Base-by-base conservation (phyloP, 768 basidiomycete genomes). In the Tulasnella sp. region DNA sequence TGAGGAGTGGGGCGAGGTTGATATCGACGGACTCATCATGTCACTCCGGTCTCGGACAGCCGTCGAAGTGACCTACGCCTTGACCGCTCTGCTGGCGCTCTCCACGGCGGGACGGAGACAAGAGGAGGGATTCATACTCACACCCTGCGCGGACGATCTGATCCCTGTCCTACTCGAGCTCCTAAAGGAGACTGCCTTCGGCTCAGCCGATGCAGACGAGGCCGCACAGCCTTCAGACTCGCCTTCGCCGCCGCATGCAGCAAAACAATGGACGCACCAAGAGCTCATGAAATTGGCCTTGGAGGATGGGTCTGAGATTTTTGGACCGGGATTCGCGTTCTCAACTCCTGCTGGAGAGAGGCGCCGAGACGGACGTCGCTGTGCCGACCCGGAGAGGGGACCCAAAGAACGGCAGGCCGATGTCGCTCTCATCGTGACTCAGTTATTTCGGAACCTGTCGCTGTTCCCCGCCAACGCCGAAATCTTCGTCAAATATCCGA, bases 21-120 rank as follows among this genome's bases (percentile, higher is more conserved):
- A 98, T 76, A 88, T 98, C 72, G 95, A 97, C 77, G 88, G 88
- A n/a, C 84, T 99, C 66, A 89, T 89, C n/a, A 89, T 99, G 90
- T 91, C 92, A 36, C 81, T 99, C 44, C 90, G 95, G 37, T 96
- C 92, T 40, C 85, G 95, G 40, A 81, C 98, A 47, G 85, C 89
- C 9, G 84, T 87, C 62, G 96, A 99, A 79, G 81, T 95, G 69
- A 90, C 94, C 3, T 98, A 95, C 78, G 93, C 91, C 5, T 81
- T 99, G 75, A 94, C 94, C 26, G 92, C 92, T 5, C 83, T 98
- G 75, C 89, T 89, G 3, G 82, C 96, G 77, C 81, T 97, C 72
- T 90, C 91, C 14, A 88, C 89, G 1, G 83, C 84, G n/a, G 84
- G 84, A 16, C 83, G 84, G 17, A 75, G 74, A 37, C 78, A 77